Percentiles rank a stretch among this genome's conserved stretches.
Evolutionary conservation across 108 stramenopile species (phyloP).

Genomic region (Mediolabrus comicus): DNA sequence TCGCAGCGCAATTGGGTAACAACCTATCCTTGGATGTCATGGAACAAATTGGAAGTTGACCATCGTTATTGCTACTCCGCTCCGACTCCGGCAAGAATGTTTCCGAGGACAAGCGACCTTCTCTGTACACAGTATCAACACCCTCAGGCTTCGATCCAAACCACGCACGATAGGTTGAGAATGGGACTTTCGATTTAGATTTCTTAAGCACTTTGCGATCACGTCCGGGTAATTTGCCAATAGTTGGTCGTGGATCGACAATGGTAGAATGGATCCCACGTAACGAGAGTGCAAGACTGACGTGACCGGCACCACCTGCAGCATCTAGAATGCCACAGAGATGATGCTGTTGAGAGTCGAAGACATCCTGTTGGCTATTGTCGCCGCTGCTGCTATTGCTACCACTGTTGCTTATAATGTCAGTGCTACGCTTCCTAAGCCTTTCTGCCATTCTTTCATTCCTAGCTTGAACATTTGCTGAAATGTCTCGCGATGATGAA

Average conservation of each 20-base stretch:
- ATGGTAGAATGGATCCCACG: constrained; percentile 65
- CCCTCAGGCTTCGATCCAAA: constrained; percentile 55
- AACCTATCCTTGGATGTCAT: constrained; percentile 27
- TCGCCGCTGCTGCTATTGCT: not conserved
- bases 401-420: not conserved
- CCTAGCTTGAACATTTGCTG: not conserved
- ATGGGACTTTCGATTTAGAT: constrained; percentile 47
- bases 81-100: constrained; percentile 3
- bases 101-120: constrained; percentile 19
- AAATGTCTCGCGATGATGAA: not conserved
- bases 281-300: constrained; percentile 71
- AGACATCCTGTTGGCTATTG: not conserved
- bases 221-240: constrained; percentile 65
- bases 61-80: constrained; percentile 32
- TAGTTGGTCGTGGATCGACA: constrained; percentile 67
- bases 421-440: not conserved
- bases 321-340: constrained; percentile 55
- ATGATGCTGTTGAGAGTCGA: not conserved
- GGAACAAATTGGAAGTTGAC: constrained; percentile 34
- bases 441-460: not conserved
- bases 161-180: constrained; percentile 56
- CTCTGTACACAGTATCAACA: constrained; percentile 56
- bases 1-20: constrained; percentile 48
- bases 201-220: constrained; percentile 70
- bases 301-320: constrained; percentile 83